These are phyloP conservation scores for Rhizophora mangle DNA, from an alignment of 345 rosid species.

Conservation along the genomic window DNA sequence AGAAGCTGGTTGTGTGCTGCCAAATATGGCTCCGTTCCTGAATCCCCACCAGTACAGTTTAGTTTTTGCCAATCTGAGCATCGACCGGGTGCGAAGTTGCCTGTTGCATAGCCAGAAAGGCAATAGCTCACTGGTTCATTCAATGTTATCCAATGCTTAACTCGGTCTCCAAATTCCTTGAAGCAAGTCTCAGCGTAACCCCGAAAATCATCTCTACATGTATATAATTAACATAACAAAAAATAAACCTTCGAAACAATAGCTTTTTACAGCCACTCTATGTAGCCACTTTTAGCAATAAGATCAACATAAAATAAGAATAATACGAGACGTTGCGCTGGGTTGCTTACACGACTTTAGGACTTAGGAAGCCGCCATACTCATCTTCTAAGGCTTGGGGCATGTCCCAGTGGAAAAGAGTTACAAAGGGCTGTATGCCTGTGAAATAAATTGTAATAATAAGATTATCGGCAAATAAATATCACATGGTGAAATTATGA, in stretches of 20 bases:
- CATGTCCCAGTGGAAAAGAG: conserved; percentile 93
- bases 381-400: conserved; percentile 57
- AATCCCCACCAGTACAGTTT: conserved; percentile 10
- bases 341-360: conserved; percentile 5
- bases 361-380: conserved; percentile 10
- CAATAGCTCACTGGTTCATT: conserved; percentile 14
- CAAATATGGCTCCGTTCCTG: conserved; percentile 17
- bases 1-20: conserved; percentile 22
- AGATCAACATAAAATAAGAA: not conserved
- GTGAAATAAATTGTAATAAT: not conserved
- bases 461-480: too few species aligned
- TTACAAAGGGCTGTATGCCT: conserved; percentile 70
- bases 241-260: too few species aligned
- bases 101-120: conserved; percentile 3
- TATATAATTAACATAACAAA: conserved; percentile 25
- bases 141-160: conserved; percentile 42
- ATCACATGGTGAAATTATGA: not conserved
- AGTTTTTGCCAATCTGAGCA: conserved; percentile 3
- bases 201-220: not conserved
- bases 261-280: too few species aligned
- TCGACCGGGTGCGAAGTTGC: conserved; percentile 8
- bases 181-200: conserved; percentile 2
- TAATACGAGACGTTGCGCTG: not conserved
- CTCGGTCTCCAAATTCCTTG: conserved; percentile 12
- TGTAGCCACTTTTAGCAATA: too few species aligned